Evolutionary conservation across 2,329 filamentous ascomycete genomes (phyloP).

Genomic region (Hypoxylon sp.): DNA sequence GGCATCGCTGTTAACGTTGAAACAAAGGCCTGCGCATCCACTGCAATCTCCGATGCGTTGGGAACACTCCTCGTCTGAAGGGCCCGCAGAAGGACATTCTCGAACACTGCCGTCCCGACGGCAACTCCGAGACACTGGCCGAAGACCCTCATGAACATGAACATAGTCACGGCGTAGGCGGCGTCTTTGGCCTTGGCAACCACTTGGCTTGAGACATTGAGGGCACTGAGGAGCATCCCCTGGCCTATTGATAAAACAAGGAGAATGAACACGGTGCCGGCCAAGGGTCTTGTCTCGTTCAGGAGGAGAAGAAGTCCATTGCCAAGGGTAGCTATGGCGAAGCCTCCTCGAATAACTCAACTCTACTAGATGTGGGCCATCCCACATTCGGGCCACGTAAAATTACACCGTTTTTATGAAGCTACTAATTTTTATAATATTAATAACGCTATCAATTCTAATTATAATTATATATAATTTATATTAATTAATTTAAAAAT

Average conservation of each 20-base stretch:
- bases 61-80: constrained; percentile 14
- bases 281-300: neutral
- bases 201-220: no score
- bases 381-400: no score
- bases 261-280: constrained; percentile 6
- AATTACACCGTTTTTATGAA: no score
- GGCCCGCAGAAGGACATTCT: constrained; percentile 28
- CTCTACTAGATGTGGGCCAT: no score
- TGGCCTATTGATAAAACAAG: constrained; percentile 18
- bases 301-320: constrained; percentile 5
- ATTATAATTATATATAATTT: no score
- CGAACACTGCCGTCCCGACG: constrained; percentile 23
- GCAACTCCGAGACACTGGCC: constrained; percentile 10
- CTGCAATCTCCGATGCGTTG: constrained; percentile 13
- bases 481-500: neutral
- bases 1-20: constrained; percentile 21
- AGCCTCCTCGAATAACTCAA: constrained; percentile 22
- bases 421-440: no score
- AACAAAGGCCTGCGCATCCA: constrained; percentile 20
- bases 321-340: neutral
- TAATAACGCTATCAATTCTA: no score
- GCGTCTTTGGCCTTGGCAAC: no score
- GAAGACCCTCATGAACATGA: no score
- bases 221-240: no score
- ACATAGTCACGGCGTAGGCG: no score